Evolutionary conservation across 768 basidiomycete genomes (phyloP).

Genomic region (Gautieria morchelliformis): DNA sequence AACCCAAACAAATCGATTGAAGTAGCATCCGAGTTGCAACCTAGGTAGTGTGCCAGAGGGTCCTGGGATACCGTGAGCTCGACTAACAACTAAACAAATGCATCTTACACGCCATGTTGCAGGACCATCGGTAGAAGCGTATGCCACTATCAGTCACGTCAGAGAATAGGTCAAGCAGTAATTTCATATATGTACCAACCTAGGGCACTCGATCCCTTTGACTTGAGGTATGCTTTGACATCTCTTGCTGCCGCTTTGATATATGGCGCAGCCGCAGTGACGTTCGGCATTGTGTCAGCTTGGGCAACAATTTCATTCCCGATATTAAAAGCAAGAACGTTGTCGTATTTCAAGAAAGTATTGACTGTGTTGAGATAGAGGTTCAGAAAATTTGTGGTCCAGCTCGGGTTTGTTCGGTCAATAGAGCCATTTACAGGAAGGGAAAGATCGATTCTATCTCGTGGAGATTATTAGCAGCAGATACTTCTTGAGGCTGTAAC

Average conservation of each 20-base stretch:
- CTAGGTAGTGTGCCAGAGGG: slow-evolving; percentile 67
- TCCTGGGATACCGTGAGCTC: slow-evolving; percentile 10
- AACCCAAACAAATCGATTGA: slow-evolving; percentile 81
- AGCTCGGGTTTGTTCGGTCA: slow-evolving; percentile 59
- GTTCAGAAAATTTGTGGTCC: slow-evolving; percentile 75
- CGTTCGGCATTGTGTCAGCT: slow-evolving; percentile 24
- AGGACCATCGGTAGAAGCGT: slow-evolving; percentile 74
- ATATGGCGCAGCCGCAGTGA: slow-evolving; percentile 61
- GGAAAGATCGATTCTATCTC: slow-evolving; percentile 69
- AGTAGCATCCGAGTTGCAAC: slow-evolving; percentile 61
- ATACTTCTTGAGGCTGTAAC: slow-evolving; percentile 17
- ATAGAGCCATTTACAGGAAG: slow-evolving; percentile 82
- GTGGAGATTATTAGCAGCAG: slow-evolving; percentile 2
- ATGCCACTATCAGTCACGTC: slow-evolving; percentile 58
- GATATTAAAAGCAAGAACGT: slow-evolving; percentile 81
- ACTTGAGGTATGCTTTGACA: slow-evolving; percentile 69
- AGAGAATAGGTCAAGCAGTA: neutral
- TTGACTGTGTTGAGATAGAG: slow-evolving; percentile 73
- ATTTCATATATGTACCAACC: neutral
- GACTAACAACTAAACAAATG: neutral
- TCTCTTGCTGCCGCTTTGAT: slow-evolving; percentile 91
- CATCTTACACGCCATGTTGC: slow-evolving; percentile 39
- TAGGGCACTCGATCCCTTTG: slow-evolving; percentile 2
- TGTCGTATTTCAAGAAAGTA: slow-evolving; percentile 76
- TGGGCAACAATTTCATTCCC: slow-evolving; percentile 75